Percentiles rank a stretch among this genome's conserved stretches.
Conservation (phyloP, 345 rosid genomes). For the Barbarea vulgaris region DNA sequence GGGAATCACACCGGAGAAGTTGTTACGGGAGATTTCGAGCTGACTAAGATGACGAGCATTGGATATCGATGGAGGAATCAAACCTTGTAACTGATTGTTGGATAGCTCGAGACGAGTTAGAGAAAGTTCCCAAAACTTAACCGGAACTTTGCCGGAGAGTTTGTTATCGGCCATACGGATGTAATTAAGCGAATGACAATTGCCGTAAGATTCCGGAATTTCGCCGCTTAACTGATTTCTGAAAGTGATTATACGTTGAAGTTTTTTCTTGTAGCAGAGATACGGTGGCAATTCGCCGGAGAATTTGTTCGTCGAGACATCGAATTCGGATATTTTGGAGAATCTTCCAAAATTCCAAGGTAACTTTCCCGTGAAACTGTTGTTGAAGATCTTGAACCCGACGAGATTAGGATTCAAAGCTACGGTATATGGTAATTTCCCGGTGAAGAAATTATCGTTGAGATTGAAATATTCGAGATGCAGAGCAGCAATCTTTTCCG, state of each 20-base stretch:
- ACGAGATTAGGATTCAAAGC: conserved; percentile 53
- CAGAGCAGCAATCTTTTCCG: conserved; percentile 52
- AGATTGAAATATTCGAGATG: conserved; percentile 50
- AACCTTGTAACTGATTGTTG: conserved; percentile 58
- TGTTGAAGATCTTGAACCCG: conserved; percentile 66
- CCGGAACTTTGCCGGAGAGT: conserved; percentile 54
- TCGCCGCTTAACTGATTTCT: conserved; percentile 56
- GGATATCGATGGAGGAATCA: conserved; percentile 51
- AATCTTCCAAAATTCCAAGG: conserved; percentile 58
- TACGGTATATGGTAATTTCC: conserved; percentile 54
- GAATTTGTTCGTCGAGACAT: conserved; percentile 62
- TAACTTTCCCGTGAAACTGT: conserved; percentile 66
- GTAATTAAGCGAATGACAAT: conserved; percentile 51
- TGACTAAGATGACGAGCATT: conserved; percentile 26
- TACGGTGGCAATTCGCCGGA: conserved; percentile 59
- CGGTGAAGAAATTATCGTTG: conserved; percentile 61
- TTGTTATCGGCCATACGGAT: conserved; percentile 54
- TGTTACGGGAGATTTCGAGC: conserved; percentile 53
- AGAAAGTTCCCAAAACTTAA: conserved; percentile 57
- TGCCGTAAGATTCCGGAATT: conserved; percentile 55
- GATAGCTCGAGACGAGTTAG: conserved; percentile 47
- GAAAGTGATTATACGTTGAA: conserved; percentile 47
- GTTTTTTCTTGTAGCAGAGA: conserved; percentile 54
- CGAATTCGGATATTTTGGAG: conserved; percentile 54
- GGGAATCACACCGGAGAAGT: conserved; percentile 61